Base-by-base conservation (phyloP, 495 filamentous ascomycete species). In the Clavariopsis aquatica region DNA sequence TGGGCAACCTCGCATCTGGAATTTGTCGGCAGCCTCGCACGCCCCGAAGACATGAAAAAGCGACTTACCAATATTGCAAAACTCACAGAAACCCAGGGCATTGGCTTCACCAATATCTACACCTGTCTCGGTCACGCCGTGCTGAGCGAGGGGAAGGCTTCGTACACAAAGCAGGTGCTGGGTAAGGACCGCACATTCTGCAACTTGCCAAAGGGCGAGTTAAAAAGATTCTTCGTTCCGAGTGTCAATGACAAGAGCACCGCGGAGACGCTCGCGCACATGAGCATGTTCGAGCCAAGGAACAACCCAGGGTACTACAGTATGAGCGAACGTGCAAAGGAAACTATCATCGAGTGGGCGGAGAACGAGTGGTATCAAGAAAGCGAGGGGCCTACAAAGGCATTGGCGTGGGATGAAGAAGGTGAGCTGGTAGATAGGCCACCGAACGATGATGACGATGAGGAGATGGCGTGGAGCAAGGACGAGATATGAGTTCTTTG, bases 1-100 rank as follows among this genome's bases (percentile, higher is more conserved):
- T 98, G 92, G 93, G 89, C 89, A 17, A 85, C 87, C 10, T 91
- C 89, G 17, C 95, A 98, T 77, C 85, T 98, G n/a, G 92, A 93
- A 73, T 98, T 98, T 69, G 88, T 98, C 1, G 92, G 93, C 1
- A 93, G 90, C 71, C 82, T 98, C 2, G 86, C 88, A 62, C 85
- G 91, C 23, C 83, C 82, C 9, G 85, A 89, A 57, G 93, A 96
- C 66, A 76, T 98, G 31, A 83, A 84, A 46, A 80, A 81, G 62
- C 84, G 94, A 5, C 78, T 95, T 23, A 73, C 73, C 15, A 77
- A 75, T 57, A 78, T 91, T 71, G 78, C 82, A 15, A 76, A 77
- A n/a, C 74, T 93, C 10, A 79, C 84, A 38, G 71, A 72, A 27
- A 77, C 81, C 57, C 75, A 78, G 19, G 76, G 80, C 8, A 82